Base-by-base conservation (phyloP, 192 early-diverging fungal genomes). In the Gryganskiella cystojenkinii region DNA sequence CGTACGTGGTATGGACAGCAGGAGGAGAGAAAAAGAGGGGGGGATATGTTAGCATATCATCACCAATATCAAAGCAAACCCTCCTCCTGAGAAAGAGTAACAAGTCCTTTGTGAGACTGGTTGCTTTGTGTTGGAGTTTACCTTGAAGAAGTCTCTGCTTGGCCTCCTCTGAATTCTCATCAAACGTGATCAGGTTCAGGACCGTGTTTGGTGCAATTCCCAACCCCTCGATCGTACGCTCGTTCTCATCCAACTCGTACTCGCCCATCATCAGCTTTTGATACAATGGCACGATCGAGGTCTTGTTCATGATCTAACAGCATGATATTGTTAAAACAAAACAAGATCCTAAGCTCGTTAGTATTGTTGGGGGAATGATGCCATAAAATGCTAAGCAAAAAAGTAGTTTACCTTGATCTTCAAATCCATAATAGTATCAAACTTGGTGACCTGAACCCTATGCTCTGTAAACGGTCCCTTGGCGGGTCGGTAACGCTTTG, bases 301-400 rank as follows among this genome's bases (percentile, higher is more conserved):
- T 69, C 61, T 64, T 64, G 45, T 69, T 34, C 66, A 69, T 78
- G 24, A 78, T 78, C 74, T 78, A 25, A 43, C 31, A 25, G 35
- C 2, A 22, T n/a, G 13, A 17, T 0, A 37, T 35, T 3, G 15
- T 31, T n/a, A n/a, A n/a, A n/a, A n/a, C n/a, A n/a, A n/a, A n/a
- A n/a, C n/a, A n/a, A n/a, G n/a, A n/a, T n/a, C n/a, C n/a, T n/a
- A n/a, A n/a, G n/a, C n/a, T n/a, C n/a, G n/a, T n/a, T n/a, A n/a
- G n/a, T n/a, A n/a, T n/a, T n/a, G n/a, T n/a, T n/a, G n/a, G n/a
- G n/a, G n/a, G n/a, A n/a, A n/a, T n/a, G n/a, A n/a, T n/a, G n/a
- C n/a, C n/a, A n/a, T n/a, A n/a, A n/a, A n/a, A n/a, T n/a, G n/a
- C n/a, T n/a, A n/a, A n/a, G n/a, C n/a, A n/a, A n/a, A n/a, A 4